Conservation (phyloP, 768 basidiomycete genomes). For the Leccinum obscurum region DNA sequence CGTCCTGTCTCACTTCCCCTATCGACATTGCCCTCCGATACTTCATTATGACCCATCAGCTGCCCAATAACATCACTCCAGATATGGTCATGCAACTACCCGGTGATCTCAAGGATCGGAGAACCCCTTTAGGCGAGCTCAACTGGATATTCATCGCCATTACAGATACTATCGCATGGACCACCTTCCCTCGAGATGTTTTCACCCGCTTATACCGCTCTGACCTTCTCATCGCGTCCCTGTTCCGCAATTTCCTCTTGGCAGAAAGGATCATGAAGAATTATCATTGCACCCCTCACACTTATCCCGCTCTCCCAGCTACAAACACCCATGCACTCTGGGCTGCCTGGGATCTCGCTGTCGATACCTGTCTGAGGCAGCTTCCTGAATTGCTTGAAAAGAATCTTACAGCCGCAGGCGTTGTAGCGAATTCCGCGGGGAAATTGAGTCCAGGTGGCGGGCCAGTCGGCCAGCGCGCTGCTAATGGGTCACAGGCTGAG, state of each 20-base stretch:
- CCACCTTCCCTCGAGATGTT: constrained; percentile 88
- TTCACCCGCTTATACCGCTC: constrained; percentile 95
- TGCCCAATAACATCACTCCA: constrained; percentile 74
- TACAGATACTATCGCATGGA: constrained; percentile 99
- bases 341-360: constrained; percentile 97
- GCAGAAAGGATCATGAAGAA: constrained; percentile 98
- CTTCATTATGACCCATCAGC: constrained; percentile 87
- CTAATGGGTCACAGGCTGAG: constrained; percentile 28
- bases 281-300: constrained; percentile 95
- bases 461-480: constrained; percentile 24
- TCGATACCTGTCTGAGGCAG: constrained; percentile 91
- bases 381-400: constrained; percentile 77
- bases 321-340: constrained; percentile 98
- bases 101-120: constrained; percentile 93
- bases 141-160: constrained; percentile 99
- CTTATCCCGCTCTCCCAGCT: constrained; percentile 85
- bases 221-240: constrained; percentile 91
- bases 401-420: constrained; percentile 23
- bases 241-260: constrained; percentile 96
- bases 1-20: constrained; percentile 95
- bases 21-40: constrained; percentile 97
- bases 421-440: constrained; percentile 24
- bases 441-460: constrained; percentile 13
- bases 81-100: constrained; percentile 96
- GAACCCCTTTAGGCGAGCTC: constrained; percentile 96